Conservation (phyloP, 2,329 filamentous ascomycete species). For the Pseudopithomyces chartarum region DNA sequence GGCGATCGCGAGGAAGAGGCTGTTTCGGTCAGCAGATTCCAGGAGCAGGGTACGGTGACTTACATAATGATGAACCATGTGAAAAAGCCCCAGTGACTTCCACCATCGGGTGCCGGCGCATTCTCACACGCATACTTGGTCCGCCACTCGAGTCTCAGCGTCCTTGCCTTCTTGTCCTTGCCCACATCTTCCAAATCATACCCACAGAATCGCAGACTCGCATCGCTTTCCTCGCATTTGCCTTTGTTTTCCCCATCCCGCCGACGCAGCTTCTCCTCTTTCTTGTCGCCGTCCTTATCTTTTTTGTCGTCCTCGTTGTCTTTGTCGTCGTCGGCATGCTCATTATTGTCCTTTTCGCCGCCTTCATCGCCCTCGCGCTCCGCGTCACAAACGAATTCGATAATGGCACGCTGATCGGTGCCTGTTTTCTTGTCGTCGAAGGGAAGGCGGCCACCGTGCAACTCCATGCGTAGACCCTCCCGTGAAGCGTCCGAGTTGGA, state of each 20-base stretch:
- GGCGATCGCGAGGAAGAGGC: slow-evolving; percentile 81
- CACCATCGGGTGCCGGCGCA: slow-evolving; percentile 48
- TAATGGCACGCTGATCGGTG: slow-evolving; percentile 71
- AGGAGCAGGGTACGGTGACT: slow-evolving; percentile 41
- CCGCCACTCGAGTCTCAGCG: slow-evolving; percentile 79
- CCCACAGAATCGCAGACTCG: slow-evolving; percentile 75
- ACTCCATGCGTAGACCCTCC: slow-evolving; percentile 72
- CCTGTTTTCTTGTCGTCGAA: slow-evolving; percentile 53
- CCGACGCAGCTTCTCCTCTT: slow-evolving; percentile 21
- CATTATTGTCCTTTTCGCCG: slow-evolving; percentile 64
- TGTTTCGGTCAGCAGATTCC: slow-evolving; percentile 45
- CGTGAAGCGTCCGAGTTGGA: slow-evolving; percentile 68
- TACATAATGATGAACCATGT: slow-evolving; percentile 96
- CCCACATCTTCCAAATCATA: slow-evolving; percentile 63
- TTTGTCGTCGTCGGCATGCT: slow-evolving; percentile 54
- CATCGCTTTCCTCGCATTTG: slow-evolving; percentile 36
- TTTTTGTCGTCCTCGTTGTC: slow-evolving; percentile 52
- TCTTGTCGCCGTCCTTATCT: slow-evolving; percentile 23
- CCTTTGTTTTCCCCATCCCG: slow-evolving; percentile 43
- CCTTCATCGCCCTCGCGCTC: slow-evolving; percentile 73
- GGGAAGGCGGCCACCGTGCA: slow-evolving; percentile 63
- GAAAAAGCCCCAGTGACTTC: slow-evolving; percentile 87
- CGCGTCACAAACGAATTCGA: slow-evolving; percentile 83
- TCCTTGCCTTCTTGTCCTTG: slow-evolving; percentile 59
- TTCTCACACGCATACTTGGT: slow-evolving; percentile 80